Base-by-base conservation (phyloP, 208 protist species). In the Leishmania tropica region DNA sequence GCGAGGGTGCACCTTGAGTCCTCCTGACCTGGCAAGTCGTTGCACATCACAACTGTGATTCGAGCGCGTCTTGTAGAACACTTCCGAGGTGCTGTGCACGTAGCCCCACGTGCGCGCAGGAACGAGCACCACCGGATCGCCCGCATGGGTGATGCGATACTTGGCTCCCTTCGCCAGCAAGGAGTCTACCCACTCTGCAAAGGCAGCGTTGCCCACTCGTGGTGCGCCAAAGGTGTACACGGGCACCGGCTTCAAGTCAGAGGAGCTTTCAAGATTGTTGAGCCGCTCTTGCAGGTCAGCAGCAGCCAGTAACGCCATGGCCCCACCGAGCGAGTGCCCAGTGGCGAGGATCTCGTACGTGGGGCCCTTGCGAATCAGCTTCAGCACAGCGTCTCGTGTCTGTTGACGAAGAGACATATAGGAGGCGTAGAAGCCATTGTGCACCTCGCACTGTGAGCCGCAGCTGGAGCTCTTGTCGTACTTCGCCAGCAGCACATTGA, bases 141-240 rank as follows among this genome's bases (percentile, higher is more conserved):
- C n/a, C 21, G 76, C 78, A 78, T 92, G 87, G 19, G 83, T 89
- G 28, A 92, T 37, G 76, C 90, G 88, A 80, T 83, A 87, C 64
- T 88, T 37, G 48, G 35, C 10, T 19, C 67, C 67, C 42, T 53
- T 80, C 37, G 58, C 45, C 24, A 92, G 83, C 54, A 85, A 15
- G 24, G 37, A 21, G 4, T 56, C 21, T 2, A 82, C 47, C 84
- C 83, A 94, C 24, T 51, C 45, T 10, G 51, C 76, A 73, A 93
- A 92, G 54, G 83, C 80, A 15, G 6, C 40, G 76, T 95, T 91
- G 60, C 92, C 90, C 8, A 92, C 84, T 45, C 92, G 88, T 24
- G 92, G 90, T 51, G 62, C 47, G 1, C 92, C 92, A 79, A 93
- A 93, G 0, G 88, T 93, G 86, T 94, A 93, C 54, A 92, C 2